phyloP scores from a whole-genome alignment of 441 rosid species.

The Hura crepitans region DNA sequence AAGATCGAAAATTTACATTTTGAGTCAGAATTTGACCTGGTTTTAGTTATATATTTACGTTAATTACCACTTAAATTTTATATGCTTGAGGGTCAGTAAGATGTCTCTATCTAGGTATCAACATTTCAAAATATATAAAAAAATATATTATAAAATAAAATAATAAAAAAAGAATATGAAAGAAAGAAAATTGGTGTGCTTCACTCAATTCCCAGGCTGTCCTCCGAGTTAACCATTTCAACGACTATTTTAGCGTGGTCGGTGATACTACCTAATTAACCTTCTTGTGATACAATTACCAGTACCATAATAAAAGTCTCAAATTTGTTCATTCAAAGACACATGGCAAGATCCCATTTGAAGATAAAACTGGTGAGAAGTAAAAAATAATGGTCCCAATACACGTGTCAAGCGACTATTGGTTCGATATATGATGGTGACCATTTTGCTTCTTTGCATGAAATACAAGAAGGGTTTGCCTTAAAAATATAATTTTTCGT shows the following conservation, averaged over 20 bases:
- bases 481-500: background rate
- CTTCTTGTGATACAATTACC: background rate
- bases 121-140: slow-evolving; percentile 9
- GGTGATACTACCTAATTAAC: slow-evolving; percentile 7
- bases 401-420: slow-evolving; percentile 14
- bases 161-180: background rate
- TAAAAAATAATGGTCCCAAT: background rate
- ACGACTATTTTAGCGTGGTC: slow-evolving; percentile 22
- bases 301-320: background rate
- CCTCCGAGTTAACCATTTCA: slow-evolving; percentile 32
- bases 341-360: slow-evolving; percentile 13
- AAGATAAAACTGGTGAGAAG: slow-evolving; percentile 7
- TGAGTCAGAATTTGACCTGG: background rate
- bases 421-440: slow-evolving; percentile 2
- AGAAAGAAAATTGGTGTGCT: slow-evolving; percentile 19
- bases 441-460: background rate
- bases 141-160: background rate
- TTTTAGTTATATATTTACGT: background rate
- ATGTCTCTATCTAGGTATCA: slow-evolving; percentile 17
- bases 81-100: slow-evolving; percentile 23
- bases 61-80: background rate
- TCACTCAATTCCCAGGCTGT: slow-evolving; percentile 16
- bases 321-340: background rate
- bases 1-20: background rate
- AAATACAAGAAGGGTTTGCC: background rate